Evolutionary conservation across 2,329 filamentous ascomycete genomes (phyloP).

Genomic region (Fusarium marasasianum): DNA sequence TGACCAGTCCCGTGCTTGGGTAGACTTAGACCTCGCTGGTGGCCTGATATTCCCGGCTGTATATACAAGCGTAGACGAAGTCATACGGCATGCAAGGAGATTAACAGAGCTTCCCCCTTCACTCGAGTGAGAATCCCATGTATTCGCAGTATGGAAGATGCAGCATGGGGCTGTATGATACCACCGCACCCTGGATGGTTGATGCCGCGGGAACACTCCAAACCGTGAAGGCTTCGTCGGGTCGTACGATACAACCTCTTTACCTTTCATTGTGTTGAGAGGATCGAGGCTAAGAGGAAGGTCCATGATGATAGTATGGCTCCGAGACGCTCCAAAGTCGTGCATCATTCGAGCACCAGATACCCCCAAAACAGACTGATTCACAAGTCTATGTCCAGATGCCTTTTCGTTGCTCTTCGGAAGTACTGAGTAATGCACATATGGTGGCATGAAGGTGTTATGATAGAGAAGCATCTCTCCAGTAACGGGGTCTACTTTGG

Average conservation of each 20-base stretch:
- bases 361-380: slow-evolving; percentile 65
- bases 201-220: slow-evolving; percentile 71
- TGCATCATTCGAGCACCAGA: slow-evolving; percentile 77
- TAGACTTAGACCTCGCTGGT: slow-evolving; percentile 2
- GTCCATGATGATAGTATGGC: slow-evolving; percentile 74
- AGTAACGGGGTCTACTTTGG: slow-evolving; percentile 70
- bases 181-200: slow-evolving; percentile 68
- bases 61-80: slow-evolving; percentile 71
- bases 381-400: slow-evolving; percentile 12
- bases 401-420: accelerated
- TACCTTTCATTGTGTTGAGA: slow-evolving; percentile 64
- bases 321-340: slow-evolving; percentile 74
- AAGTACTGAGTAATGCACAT: slow-evolving; percentile 70
- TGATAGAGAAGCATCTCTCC: slow-evolving; percentile 76
- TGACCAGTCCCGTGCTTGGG: accelerated
- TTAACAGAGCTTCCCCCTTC: slow-evolving; percentile 55
- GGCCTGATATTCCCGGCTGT: slow-evolving; percentile 67
- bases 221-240: slow-evolving; percentile 67
- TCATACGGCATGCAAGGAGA: slow-evolving; percentile 73
- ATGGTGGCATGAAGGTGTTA: slow-evolving; percentile 71
- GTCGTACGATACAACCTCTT: slow-evolving; percentile 68
- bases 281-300: slow-evolving; percentile 73
- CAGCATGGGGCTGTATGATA: slow-evolving; percentile 74
- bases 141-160: slow-evolving; percentile 78
- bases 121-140: slow-evolving; percentile 63